A percentile compares a stretch with the other conserved stretches of the same genome.
Evolutionary conservation across 1,284 basidiomycete species (phyloP).

Genomic region (Apiotrichum montevideense): DNA sequence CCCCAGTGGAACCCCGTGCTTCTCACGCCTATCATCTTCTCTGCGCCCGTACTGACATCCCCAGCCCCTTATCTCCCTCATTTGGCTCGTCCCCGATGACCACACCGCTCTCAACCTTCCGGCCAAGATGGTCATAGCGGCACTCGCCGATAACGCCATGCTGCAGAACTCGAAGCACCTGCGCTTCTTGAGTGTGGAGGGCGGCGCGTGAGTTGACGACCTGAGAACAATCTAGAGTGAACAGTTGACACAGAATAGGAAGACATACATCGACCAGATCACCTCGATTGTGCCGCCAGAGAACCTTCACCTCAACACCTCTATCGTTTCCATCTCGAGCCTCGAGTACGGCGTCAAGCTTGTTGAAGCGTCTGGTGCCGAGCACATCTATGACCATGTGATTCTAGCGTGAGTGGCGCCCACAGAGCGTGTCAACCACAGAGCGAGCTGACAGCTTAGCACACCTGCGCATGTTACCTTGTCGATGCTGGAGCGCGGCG

Average conservation of each 20-base stretch:
- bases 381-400: slow-evolving; percentile 61
- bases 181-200: slow-evolving; percentile 64
- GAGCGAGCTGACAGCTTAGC: slow-evolving; percentile 13
- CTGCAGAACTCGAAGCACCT: slow-evolving; percentile 52
- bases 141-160: background rate
- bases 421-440: background rate
- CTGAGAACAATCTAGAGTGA: background rate
- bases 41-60: background rate
- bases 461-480: slow-evolving; percentile 64
- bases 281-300: slow-evolving; percentile 53
- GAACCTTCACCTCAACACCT: slow-evolving; percentile 59
- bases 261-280: slow-evolving; percentile 61
- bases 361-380: slow-evolving; percentile 30
- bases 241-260: slow-evolving; percentile 17
- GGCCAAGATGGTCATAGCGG: slow-evolving; percentile 7
- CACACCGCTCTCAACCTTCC: slow-evolving; percentile 10
- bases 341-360: slow-evolving; percentile 30
- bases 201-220: slow-evolving; percentile 52
- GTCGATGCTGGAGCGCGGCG: slow-evolving; percentile 56
- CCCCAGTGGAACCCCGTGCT: no score
- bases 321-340: slow-evolving; percentile 47
- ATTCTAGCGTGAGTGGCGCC: slow-evolving; percentile 57
- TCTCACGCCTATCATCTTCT: no score
- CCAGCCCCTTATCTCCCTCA: slow-evolving; percentile 12
- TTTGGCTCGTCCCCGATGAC: slow-evolving; percentile 11